Base-by-base conservation (phyloP, 768 basidiomycete species). In the Candolleomyces efflorescens region DNA sequence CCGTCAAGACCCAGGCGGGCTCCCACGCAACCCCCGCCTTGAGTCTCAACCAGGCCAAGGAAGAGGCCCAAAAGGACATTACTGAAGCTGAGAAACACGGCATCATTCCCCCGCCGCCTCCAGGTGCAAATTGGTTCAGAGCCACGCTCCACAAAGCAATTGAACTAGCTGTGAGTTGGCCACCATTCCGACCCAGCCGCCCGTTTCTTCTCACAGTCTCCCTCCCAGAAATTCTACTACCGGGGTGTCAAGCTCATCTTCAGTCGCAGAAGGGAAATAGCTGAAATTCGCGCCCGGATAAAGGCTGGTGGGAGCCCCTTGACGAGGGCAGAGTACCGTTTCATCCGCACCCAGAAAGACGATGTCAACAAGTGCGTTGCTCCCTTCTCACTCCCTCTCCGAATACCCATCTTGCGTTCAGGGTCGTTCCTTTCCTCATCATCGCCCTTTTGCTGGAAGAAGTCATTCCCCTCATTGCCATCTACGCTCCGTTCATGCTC, bases 401-500 rank as follows among this genome's bases (percentile, higher is more conserved):
- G 15, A 41, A 23, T 36, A 44, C 37, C 39, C 24, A 52, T 23
- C 41, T 24, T 5, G 13, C 15, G 27, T 47, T 22, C 60, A 89
- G 90, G 73, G 80, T 94, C 39, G 73, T 92, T 3, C 92, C 92
- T 0, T 94, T 94, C 73, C 66, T 92, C 9, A 63, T 90, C 63
- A 83, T 92, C 58, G 79, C 91, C 26, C 67, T 90, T 24, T 68
- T 93, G 13, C 74, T 91, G 0, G 92, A 94, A 69, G 92, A 94
- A 70, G 68, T 89, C 36, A 82, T 94, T 55, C 92, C 92, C 13
- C 78, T 94, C 60, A 82, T 93, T 60, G 90, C 90, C 24, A 82
- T 94, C 59, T 94, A 90, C 65, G 85, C 83, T n/a, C 92, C 92
- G 1, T 83, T 81, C 66, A 80, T 92, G 75, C 82, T 94, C 24